A percentile compares a stretch with the other conserved stretches of the same genome.
phyloP scores from a whole-genome alignment of 768 basidiomycete genomes.

The Leccinum broughii region DNA sequence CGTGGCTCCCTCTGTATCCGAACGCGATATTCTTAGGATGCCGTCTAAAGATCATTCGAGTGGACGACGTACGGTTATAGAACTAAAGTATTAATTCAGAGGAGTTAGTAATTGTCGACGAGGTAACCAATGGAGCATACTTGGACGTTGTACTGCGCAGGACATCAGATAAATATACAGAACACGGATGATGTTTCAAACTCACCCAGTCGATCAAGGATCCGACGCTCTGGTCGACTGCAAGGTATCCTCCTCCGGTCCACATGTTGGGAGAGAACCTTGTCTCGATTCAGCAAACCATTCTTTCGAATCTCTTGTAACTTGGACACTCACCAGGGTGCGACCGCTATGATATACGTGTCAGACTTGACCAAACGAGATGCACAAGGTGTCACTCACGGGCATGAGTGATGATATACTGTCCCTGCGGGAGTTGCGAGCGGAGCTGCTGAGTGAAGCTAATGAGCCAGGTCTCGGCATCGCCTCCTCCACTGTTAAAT shows the following conservation, averaged over 20 bases:
- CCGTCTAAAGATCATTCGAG: not conserved
- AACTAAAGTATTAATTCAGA: constrained; percentile 16
- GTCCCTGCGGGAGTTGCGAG: constrained; percentile 26
- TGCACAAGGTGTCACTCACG: constrained; percentile 26
- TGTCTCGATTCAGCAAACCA: not conserved
- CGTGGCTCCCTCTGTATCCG: constrained; percentile 49
- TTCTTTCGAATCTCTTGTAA: not conserved
- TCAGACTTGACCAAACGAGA: not conserved
- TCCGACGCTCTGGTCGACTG: constrained; percentile 39
- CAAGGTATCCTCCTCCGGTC: constrained; percentile 40
- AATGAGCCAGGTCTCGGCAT: constrained; percentile 37
- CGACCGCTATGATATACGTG: constrained; percentile 14
- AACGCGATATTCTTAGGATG: not conserved
- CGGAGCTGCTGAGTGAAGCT: constrained; percentile 37
- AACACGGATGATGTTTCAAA: not conserved
- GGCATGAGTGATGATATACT: constrained; percentile 27
- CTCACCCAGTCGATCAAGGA: constrained; percentile 47
- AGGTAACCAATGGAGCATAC: constrained; percentile 18
- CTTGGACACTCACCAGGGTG: constrained; percentile 21
- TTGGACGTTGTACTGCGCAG: constrained; percentile 39
- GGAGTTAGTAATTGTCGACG: constrained; percentile 4
- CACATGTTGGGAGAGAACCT: constrained; percentile 25
- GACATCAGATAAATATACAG: not conserved
- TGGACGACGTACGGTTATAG: constrained; percentile 29
- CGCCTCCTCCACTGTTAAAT: constrained; percentile 38